These are phyloP conservation scores for Talaromyces adpressus DNA, from an alignment of 495 filamentous ascomycete species.

Conservation along the genomic window DNA sequence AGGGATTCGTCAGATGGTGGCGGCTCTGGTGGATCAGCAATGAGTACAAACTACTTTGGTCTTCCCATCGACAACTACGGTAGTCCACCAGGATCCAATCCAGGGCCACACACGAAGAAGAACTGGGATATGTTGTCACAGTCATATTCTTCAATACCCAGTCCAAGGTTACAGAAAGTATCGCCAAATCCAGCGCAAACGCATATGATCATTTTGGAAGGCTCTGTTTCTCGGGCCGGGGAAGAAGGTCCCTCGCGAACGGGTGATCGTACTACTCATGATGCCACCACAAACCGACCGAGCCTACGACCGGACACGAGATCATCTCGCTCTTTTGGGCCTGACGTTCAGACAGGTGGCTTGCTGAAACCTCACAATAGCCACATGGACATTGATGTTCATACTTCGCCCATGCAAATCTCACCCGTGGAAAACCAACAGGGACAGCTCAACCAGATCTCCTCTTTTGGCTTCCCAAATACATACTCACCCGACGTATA, in stretches of 20 bases:
- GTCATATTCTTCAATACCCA: conserved; percentile 57
- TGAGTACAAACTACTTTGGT: conserved; percentile 81
- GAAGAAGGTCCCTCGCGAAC: not conserved
- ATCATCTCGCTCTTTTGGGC: not conserved
- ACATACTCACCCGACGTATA: conserved; percentile 11
- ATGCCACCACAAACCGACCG: not conserved
- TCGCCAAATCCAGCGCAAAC: conserved; percentile 54
- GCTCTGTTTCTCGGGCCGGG: not conserved
- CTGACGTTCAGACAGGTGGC: not conserved
- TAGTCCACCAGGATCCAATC: conserved; percentile 54
- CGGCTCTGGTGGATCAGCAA: conserved; percentile 28
- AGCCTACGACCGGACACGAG: not conserved
- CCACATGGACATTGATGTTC: not conserved
- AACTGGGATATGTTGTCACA: conserved; percentile 69
- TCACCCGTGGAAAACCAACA: not conserved
- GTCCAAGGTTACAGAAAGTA: conserved; percentile 60
- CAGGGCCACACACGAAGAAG: conserved; percentile 47
- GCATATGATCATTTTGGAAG: not conserved
- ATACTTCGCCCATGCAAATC: not conserved
- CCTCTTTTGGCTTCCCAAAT: not conserved
- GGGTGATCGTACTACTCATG: not conserved
- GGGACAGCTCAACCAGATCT: not conserved
- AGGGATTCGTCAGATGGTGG: conserved; percentile 13
- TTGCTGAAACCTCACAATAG: not conserved
- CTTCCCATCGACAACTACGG: conserved; percentile 53